Base-by-base conservation (phyloP, 1,284 basidiomycete species). In the Rhizopogon parksii region DNA sequence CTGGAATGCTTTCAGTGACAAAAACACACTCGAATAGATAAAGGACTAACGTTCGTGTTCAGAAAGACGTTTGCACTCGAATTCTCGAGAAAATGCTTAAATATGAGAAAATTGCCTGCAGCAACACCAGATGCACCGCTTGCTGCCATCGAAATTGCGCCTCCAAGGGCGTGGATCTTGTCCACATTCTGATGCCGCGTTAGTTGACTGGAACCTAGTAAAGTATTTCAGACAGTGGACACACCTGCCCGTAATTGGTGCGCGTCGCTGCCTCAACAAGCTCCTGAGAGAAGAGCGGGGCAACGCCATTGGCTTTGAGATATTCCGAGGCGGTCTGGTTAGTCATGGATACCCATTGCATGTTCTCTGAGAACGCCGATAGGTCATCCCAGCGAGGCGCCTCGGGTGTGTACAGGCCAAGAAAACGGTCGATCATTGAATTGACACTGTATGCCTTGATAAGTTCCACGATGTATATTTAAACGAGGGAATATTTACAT, bases 101-200 rank as follows among this genome's bases (percentile, higher is more conserved):
- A 98, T 39, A 98, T 77, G 58, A 80, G 79, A 67, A 79, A 90
- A 68, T 98, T 97, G 2, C 95, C 95, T 2, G 88, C 85, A 54
- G 75, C 69, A 45, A 97, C 78, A 12, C 78, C 75, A 0, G 72
- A 71, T 0, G 91, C 91, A 4, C 85, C 84, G 0, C 65, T 71
- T 0, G 91, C 77, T 1, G 91, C 91, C 68, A 97, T 74, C 6
- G 85, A 87, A 50, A 78, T 78, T 14, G 82, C 67, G 1, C 87
- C 89, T 47, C 83, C 92, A 17, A 98, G 71, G 0, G 82, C 91
- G 60, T 97, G 92, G 6, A 98, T 88, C 21, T 73, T 59, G 59
- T 83, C 76, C 17, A 83, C 77, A 61, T 94, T 82, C 76, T 89
- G 50, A 27, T 46, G 38, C 2, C 4, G 34, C 11, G 36, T 6